These are phyloP conservation scores for Neurospora sp. DNA, from an alignment of 495 filamentous ascomycete genomes.

Conservation along the genomic window DNA sequence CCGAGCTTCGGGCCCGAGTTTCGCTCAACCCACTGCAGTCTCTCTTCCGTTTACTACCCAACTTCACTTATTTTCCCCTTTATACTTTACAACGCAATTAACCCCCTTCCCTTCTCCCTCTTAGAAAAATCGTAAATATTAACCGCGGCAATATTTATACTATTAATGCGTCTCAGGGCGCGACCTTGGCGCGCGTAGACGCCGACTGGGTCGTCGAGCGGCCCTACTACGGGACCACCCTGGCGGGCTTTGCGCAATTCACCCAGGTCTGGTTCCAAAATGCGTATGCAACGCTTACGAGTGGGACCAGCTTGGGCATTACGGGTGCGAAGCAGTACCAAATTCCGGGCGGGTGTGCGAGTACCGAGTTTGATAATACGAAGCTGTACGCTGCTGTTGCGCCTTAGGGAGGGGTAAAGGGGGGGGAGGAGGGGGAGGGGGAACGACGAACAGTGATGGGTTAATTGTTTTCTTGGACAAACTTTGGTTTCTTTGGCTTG, in stretches of 20 bases:
- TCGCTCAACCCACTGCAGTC: neutral
- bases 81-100: neutral
- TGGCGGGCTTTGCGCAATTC: constrained; percentile 17
- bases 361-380: constrained; percentile 11
- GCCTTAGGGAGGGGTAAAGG: neutral
- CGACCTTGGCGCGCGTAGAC: constrained; percentile 14
- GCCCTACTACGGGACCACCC: constrained; percentile 13
- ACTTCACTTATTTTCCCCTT: neutral
- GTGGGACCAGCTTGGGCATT: constrained; percentile 8
- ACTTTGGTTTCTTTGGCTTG: neutral
- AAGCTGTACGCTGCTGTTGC: neutral
- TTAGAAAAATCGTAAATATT: constrained; percentile 16
- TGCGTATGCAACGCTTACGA: constrained; percentile 7
- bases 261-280: constrained; percentile 22
- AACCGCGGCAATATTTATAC: constrained; percentile 6
- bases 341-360: constrained; percentile 11
- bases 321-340: constrained; percentile 21
- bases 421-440: neutral
- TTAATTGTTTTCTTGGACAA: neutral
- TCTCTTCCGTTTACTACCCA: neutral
- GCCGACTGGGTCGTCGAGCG: constrained; percentile 25
- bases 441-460: neutral
- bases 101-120: neutral
- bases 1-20: neutral
- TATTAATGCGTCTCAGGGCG: constrained; percentile 6